phyloP scores from a whole-genome alignment of 352 stramenopile species.

The Phytophthora pistaciae region DNA sequence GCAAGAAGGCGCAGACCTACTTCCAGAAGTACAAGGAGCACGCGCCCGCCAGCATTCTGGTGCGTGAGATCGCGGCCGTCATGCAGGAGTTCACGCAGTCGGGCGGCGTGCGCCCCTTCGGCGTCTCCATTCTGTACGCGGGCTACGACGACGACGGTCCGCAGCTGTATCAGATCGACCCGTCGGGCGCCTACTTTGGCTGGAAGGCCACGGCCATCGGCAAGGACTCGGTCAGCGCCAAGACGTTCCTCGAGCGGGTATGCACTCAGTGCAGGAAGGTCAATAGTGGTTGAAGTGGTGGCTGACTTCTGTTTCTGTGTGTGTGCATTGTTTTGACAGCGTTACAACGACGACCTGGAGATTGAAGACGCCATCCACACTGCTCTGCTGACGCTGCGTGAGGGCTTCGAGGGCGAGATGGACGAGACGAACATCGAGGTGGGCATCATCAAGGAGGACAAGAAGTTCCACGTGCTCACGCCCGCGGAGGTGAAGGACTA shows the following conservation, averaged over 20 bases:
- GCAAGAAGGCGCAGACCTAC: slow-evolving; percentile 97
- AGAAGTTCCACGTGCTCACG: slow-evolving; percentile 98
- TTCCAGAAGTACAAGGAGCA: slow-evolving; percentile 96
- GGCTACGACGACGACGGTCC: slow-evolving; percentile 98
- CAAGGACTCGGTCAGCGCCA: slow-evolving; percentile 98
- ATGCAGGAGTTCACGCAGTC: slow-evolving; percentile 99
- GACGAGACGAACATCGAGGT: slow-evolving; percentile 99
- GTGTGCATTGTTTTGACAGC: slow-evolving; percentile 39
- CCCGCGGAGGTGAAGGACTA: slow-evolving; percentile 99
- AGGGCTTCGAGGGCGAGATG: slow-evolving; percentile 99
- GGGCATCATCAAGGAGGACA: slow-evolving; percentile 96
- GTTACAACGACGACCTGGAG: slow-evolving; percentile 98
- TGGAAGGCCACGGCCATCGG: slow-evolving; percentile 99
- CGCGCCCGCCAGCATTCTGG: slow-evolving; percentile 96
- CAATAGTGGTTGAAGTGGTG: neutral
- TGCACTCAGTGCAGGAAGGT: slow-evolving; percentile 45
- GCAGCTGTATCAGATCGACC: slow-evolving; percentile 99
- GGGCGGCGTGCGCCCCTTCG: slow-evolving; percentile 98
- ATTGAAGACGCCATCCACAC: slow-evolving; percentile 99
- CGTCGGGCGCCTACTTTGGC: slow-evolving; percentile 98
- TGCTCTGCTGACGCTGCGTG: slow-evolving; percentile 98
- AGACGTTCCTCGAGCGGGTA: slow-evolving; percentile 99
- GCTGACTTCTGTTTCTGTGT: slow-evolving; percentile 2
- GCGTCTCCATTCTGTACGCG: slow-evolving; percentile 98
- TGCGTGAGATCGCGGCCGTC: slow-evolving; percentile 96